A percentile compares a stretch with the other conserved stretches of the same genome.
Conservation (phyloP, 805 yeast species). For the Scheffersomyces coipomensis region DNA sequence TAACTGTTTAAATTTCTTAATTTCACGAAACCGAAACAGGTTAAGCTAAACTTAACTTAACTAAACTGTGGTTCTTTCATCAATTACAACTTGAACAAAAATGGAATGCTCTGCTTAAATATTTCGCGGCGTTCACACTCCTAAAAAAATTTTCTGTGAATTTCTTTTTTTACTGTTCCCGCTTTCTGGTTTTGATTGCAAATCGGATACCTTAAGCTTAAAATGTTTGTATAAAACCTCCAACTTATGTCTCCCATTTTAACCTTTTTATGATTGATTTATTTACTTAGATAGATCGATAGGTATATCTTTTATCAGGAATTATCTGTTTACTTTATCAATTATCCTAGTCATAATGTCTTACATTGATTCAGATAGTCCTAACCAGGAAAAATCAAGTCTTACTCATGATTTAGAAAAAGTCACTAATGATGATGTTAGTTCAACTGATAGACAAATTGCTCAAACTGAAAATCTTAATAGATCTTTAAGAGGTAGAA, state of each 20-base stretch:
- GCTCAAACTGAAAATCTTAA: constrained; percentile 17
- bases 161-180: not conserved
- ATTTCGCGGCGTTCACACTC: not conserved
- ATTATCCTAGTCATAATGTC: not conserved
- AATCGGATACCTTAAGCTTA: no score
- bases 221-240: no score
- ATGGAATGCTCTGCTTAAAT: no score
- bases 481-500: constrained; percentile 21
- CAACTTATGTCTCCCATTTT: no score
- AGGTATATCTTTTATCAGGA: not conserved
- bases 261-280: no score
- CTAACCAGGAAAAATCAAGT: not conserved
- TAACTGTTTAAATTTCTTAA: no score
- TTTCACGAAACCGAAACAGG: no score
- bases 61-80: no score
- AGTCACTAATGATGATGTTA: not conserved
- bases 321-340: not conserved
- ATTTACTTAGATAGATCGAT: no score
- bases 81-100: no score
- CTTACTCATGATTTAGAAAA: constrained; percentile 2
- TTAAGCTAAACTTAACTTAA: no score
- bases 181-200: not conserved
- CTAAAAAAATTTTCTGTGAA: not conserved
- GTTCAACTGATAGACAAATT: not conserved
- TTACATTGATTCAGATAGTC: not conserved